Evolutionary conservation across 345 rosid species (phyloP).

Genomic region (Acer campestre): DNA sequence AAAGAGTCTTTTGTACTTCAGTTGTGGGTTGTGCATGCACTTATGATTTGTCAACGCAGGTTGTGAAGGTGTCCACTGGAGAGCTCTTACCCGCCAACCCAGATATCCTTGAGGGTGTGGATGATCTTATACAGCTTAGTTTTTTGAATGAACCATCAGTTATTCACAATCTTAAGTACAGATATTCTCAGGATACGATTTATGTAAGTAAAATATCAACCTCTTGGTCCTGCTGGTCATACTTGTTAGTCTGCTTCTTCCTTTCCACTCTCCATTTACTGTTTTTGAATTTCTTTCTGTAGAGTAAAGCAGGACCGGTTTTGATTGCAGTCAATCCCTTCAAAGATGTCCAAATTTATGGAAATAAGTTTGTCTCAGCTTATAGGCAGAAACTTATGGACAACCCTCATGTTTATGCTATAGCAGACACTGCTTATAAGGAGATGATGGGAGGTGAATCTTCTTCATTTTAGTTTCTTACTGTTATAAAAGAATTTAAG

Average conservation of each 20-base stretch:
- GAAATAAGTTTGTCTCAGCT: conserved; percentile 52
- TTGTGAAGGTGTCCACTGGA: conserved; percentile 65
- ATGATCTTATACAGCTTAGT: conserved; percentile 90
- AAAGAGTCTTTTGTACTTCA: conserved; percentile 20
- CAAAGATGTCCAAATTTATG: conserved; percentile 66
- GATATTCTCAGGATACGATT: conserved; percentile 75
- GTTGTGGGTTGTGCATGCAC: conserved; percentile 27
- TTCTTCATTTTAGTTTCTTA: conserved; percentile 23
- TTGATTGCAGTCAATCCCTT: conserved; percentile 91
- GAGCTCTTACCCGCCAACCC: conserved; percentile 97
- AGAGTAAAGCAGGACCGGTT: conserved; percentile 97
- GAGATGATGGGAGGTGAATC: conserved; percentile 92
- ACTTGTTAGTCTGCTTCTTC: conserved; percentile 11
- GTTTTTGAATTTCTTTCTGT: conserved; percentile 23
- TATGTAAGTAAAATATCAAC: conserved; percentile 65
- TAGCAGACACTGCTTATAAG: conserved; percentile 78
- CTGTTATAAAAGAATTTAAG: conserved; percentile 2
- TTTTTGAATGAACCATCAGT: conserved; percentile 95
- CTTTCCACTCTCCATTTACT: conserved; percentile 20
- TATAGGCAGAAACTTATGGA: conserved; percentile 64
- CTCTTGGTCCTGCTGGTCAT: conserved; percentile 10
- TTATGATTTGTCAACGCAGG: conserved; percentile 45
- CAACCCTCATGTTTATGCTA: conserved; percentile 82
- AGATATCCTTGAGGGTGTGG: conserved; percentile 80
- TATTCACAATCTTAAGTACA: conserved; percentile 76